Evolutionary conservation across 345 rosid genomes (phyloP), one percentile per base, ranked within the genome.

Genomic region (Ceriops tagal): DNA sequence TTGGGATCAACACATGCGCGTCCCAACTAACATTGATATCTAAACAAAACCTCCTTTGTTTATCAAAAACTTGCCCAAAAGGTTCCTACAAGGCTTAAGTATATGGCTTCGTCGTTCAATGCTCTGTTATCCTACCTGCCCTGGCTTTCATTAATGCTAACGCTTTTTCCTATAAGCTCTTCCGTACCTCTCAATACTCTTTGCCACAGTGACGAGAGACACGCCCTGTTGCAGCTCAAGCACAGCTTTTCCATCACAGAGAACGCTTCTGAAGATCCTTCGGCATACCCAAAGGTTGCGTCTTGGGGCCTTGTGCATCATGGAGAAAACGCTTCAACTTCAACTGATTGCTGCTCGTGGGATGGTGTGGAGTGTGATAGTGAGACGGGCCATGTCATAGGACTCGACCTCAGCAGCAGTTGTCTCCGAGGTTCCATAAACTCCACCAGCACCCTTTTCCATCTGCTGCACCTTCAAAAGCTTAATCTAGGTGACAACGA

Each of bases 401-500:
- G 55, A 37, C 68, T 65, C 60, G 62, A 70, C 26, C 71, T 53
- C 31, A 52, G 71, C 6, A 39, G 63, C 66, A 62, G 70, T 24
- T 52, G 61, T 11, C 70, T 73, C 19, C 49, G 32, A 20, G 81
- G 74, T 26, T 69, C 71, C 1, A 73, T 78, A 62, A 31, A 64
- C 21, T 55, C 77, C 30, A 64, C 19, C 53, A 72, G 18, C 30
- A 77, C n/a, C 7, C 73, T 72, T 9, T 72, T 77, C 58, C 37
- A 8, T 0, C 73, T 72, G 9, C 35, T 53, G 19, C 81, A 77
- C 32, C 70, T 77, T 15, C 64, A 13, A 35, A 61, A 30, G 27
- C 81, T 65, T 53, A 60, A 53, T 31, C 74, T 73, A 10, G 67
- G 69, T 5, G 30, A 61, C 19, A 73, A 69, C 55, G 0, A 63